Conservation (phyloP, 2,329 filamentous ascomycete genomes). For the Plectosphaerella cucumerina region DNA sequence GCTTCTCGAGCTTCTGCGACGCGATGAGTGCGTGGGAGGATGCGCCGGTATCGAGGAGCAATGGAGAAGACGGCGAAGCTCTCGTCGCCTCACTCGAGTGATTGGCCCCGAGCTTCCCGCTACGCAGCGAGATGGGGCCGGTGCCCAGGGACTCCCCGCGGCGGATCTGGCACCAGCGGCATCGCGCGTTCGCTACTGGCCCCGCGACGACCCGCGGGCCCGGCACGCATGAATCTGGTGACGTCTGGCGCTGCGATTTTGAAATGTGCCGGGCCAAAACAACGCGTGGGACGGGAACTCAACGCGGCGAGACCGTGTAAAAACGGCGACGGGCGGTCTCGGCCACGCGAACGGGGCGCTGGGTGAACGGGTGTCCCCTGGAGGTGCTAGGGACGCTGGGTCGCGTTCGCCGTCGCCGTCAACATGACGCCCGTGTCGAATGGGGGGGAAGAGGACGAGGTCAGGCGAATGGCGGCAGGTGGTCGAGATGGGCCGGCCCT, state of each 20-base stretch:
- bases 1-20: too few relatives aligned
- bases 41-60: too few relatives aligned
- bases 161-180: not conserved
- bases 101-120: slow-evolving; percentile 6
- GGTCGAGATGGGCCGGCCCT: slow-evolving; percentile 13
- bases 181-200: not conserved
- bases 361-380: not conserved
- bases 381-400: too few relatives aligned
- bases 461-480: not conserved
- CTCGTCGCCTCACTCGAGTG: slow-evolving; percentile 12
- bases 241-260: not conserved
- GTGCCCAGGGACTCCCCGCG: not conserved
- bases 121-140: slow-evolving; percentile 7
- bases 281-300: not conserved
- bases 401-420: too few relatives aligned
- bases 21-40: too few relatives aligned
- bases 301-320: not conserved
- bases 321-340: not conserved
- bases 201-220: not conserved
- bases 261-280: not conserved
- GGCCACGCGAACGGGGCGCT: not conserved
- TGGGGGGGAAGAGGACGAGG: not conserved
- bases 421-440: not conserved
- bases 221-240: not conserved
- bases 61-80: not conserved